Evolutionary conservation across 306 rosid genomes (phyloP).

Genomic region (Abrus pulchellus): DNA sequence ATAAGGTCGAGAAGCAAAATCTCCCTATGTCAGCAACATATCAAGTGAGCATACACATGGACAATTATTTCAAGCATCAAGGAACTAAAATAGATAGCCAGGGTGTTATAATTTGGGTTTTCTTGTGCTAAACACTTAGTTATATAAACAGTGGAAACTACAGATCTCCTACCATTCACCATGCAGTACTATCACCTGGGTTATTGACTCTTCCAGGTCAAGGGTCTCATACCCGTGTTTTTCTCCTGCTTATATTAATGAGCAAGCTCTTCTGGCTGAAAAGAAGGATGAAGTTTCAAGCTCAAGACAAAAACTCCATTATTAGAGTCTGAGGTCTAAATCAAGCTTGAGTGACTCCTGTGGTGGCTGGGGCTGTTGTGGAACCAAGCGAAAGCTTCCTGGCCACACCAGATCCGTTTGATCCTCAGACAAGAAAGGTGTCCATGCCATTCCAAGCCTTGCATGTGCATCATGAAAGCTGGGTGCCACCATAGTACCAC

Average conservation of each 20-base stretch:
- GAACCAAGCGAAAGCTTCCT: slow-evolving; percentile 83
- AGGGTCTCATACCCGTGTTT: slow-evolving; percentile 57
- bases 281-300: slow-evolving; percentile 35
- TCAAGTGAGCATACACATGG: slow-evolving; percentile 39
- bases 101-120: slow-evolving; percentile 33
- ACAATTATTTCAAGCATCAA: slow-evolving; percentile 55
- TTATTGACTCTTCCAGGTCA: slow-evolving; percentile 41
- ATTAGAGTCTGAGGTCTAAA: slow-evolving; percentile 83
- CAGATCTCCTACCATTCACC: slow-evolving; percentile 42
- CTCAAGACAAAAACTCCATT: slow-evolving; percentile 29
- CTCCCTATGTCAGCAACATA: slow-evolving; percentile 29
- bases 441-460: slow-evolving; percentile 59
- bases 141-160: slow-evolving; percentile 45
- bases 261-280: slow-evolving; percentile 36
- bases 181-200: slow-evolving; percentile 49
- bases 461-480: slow-evolving; percentile 67
- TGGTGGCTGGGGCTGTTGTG: slow-evolving; percentile 55
- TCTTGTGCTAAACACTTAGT: slow-evolving; percentile 34
- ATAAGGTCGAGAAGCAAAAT: slow-evolving; percentile 25
- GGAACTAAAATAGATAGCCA: slow-evolving; percentile 29
- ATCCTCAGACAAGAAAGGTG: slow-evolving; percentile 65
- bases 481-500: slow-evolving; percentile 57
- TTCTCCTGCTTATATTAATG: slow-evolving; percentile 45
- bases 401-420: slow-evolving; percentile 78
- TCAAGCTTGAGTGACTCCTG: slow-evolving; percentile 71